Conservation (phyloP, 2,329 filamentous ascomycete genomes). For the Botrytis fabae region DNA sequence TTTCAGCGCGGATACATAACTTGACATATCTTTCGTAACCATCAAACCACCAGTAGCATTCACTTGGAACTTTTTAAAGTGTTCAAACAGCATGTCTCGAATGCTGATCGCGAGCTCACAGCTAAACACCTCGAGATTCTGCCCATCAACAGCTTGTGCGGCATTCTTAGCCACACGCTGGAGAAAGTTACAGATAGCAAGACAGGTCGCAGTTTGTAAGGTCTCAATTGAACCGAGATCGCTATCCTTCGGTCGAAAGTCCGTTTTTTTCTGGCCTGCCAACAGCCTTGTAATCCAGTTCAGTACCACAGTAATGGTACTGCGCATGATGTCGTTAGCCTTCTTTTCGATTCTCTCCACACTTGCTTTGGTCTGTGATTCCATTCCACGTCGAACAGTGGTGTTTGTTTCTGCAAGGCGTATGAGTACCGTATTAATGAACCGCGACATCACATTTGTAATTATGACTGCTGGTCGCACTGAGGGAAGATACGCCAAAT, state of each 20-base stretch:
- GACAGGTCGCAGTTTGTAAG: slow-evolving; percentile 83
- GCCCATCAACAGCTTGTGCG: slow-evolving; percentile 71
- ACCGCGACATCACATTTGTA: slow-evolving; percentile 89
- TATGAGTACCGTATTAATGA: slow-evolving; percentile 85
- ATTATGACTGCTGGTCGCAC: slow-evolving; percentile 83
- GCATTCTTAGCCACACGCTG: slow-evolving; percentile 63
- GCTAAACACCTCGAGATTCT: slow-evolving; percentile 79
- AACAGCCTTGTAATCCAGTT: slow-evolving; percentile 65
- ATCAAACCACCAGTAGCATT: slow-evolving; percentile 92
- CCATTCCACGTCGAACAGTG: slow-evolving; percentile 74
- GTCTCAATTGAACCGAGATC: slow-evolving; percentile 66
- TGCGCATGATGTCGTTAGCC: slow-evolving; percentile 67
- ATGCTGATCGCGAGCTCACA: slow-evolving; percentile 81
- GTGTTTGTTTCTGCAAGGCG: slow-evolving; percentile 87
- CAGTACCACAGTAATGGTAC: slow-evolving; percentile 64
- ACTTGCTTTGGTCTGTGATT: slow-evolving; percentile 60
- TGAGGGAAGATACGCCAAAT: slow-evolving; percentile 77
- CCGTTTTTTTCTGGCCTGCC: slow-evolving; percentile 66
- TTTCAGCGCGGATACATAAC: slow-evolving; percentile 83
- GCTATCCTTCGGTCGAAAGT: slow-evolving; percentile 69
- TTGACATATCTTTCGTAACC: slow-evolving; percentile 93
- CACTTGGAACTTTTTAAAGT: slow-evolving; percentile 92
- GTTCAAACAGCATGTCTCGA: slow-evolving; percentile 77
- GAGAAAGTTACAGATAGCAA: slow-evolving; percentile 78
- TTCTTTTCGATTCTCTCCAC: slow-evolving; percentile 67